Percentiles rank a stretch among this genome's conserved stretches.
phyloP scores from a whole-genome alignment of 2,329 filamentous ascomycete species.

The Sarocladium strictum region DNA sequence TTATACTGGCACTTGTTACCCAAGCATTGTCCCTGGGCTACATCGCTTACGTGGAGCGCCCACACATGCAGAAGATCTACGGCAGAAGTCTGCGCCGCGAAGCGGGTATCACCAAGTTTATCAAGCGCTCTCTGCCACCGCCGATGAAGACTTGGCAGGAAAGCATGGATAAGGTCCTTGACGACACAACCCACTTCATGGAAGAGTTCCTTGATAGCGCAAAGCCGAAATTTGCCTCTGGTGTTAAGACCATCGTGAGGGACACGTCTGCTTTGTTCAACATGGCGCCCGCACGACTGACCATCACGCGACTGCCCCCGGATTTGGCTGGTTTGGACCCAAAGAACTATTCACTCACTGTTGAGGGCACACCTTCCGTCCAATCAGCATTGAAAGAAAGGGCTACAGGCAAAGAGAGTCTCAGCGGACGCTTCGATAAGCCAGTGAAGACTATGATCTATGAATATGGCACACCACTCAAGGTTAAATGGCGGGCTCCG shows the following conservation, averaged over 20 bases:
- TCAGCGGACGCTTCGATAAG: constrained; percentile 61
- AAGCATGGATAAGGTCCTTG: constrained; percentile 80
- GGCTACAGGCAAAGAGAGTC: constrained; percentile 67
- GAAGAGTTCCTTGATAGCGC: constrained; percentile 86
- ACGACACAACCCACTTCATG: constrained; percentile 80
- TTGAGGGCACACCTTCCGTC: constrained; percentile 59
- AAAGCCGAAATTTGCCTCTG: constrained; percentile 77
- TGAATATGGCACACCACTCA: constrained; percentile 86
- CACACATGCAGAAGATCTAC: constrained; percentile 98
- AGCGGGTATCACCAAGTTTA: constrained; percentile 85
- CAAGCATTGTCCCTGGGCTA: constrained; percentile 82
- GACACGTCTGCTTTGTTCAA: constrained; percentile 87
- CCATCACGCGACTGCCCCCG: constrained; percentile 70
- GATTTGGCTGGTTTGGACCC: constrained; percentile 76
- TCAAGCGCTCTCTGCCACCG: constrained; percentile 78
- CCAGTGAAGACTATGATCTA: constrained; percentile 71
- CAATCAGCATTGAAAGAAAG: constrained; percentile 48
- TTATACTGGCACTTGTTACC: constrained; percentile 77
- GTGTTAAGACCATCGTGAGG: constrained; percentile 79
- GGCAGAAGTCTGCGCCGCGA: constrained; percentile 76
- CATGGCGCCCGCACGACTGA: constrained; percentile 80
- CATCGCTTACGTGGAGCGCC: constrained; percentile 88
- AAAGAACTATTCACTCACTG: constrained; percentile 70
- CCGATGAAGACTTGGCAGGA: constrained; percentile 79
- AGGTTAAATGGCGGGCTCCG: constrained; percentile 85